These are phyloP conservation scores for Sugiyamaella mastotermitis DNA, from an alignment of 805 yeast genomes.

Conservation along the genomic window DNA sequence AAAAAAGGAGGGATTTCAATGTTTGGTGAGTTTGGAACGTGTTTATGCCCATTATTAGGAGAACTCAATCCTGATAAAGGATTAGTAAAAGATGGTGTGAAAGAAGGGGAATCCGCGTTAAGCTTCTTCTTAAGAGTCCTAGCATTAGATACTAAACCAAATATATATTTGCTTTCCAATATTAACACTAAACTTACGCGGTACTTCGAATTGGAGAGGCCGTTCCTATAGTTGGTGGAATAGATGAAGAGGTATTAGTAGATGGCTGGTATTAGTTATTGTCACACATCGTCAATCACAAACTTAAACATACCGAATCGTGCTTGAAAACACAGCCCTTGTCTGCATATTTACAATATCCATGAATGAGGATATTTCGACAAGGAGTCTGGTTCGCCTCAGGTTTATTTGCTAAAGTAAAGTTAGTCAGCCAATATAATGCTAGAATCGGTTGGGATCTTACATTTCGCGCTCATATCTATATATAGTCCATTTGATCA, in stretches of 20 bases:
- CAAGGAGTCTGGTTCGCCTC: slow-evolving; percentile 47
- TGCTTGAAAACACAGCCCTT: slow-evolving; percentile 84
- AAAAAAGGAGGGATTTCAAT: slow-evolving; percentile 9
- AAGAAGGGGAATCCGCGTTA: slow-evolving; percentile 52
- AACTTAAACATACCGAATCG: no score
- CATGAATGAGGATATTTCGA: slow-evolving; percentile 77
- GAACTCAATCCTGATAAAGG: neutral
- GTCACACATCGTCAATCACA: no score
- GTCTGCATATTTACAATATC: slow-evolving; percentile 80
- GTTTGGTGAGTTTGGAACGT: slow-evolving; percentile 2
- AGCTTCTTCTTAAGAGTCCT: slow-evolving; percentile 37
- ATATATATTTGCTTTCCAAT: no score
- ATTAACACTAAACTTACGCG: no score
- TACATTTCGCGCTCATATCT: no score
- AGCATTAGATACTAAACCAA: no score
- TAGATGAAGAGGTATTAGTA: neutral
- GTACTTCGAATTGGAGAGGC: no score
- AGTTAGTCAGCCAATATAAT: no score
- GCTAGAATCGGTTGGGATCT: no score
- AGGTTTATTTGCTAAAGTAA: slow-evolving; percentile 3
- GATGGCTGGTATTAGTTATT: neutral
- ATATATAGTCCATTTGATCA: no score
- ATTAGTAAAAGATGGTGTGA: slow-evolving; percentile 36
- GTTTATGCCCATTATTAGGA: neutral
- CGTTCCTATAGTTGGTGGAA: neutral